Conservation (phyloP, 2,329 filamentous ascomycete genomes). For the Pleurostoma richardsiae region DNA sequence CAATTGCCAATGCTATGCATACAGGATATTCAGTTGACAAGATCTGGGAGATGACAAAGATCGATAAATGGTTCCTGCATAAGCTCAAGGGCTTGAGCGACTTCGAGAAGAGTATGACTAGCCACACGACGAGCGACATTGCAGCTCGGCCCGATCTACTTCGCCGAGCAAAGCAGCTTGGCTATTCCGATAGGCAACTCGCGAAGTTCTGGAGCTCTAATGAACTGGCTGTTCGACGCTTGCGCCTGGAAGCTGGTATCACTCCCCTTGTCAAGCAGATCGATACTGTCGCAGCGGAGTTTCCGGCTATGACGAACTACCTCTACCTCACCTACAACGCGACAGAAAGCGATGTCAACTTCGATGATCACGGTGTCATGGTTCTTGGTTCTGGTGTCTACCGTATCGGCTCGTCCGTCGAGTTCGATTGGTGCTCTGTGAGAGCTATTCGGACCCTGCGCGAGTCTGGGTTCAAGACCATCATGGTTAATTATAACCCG, state of each 20-base stretch:
- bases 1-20: slow-evolving; percentile 96
- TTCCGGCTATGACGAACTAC: slow-evolving; percentile 92
- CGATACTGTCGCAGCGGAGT: slow-evolving; percentile 95
- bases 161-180: slow-evolving; percentile 83
- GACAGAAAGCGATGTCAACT: slow-evolving; percentile 74
- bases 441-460: slow-evolving; percentile 87
- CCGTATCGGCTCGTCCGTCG: slow-evolving; percentile 93
- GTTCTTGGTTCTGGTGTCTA: slow-evolving; percentile 95
- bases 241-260: slow-evolving; percentile 82
- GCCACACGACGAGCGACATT: slow-evolving; percentile 60
- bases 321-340: slow-evolving; percentile 96
- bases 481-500: slow-evolving; percentile 94
- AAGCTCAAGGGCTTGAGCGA: slow-evolving; percentile 88
- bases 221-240: slow-evolving; percentile 79
- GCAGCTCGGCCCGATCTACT: slow-evolving; percentile 61
- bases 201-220: slow-evolving; percentile 94
- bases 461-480: slow-evolving; percentile 79
- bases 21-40: slow-evolving; percentile 90
- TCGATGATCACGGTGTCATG: slow-evolving; percentile 91
- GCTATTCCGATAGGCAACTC: slow-evolving; percentile 90
- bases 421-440: slow-evolving; percentile 99
- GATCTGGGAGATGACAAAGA: slow-evolving; percentile 97
- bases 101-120: slow-evolving; percentile 75
- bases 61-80: slow-evolving; percentile 97
- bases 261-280: slow-evolving; percentile 94